A percentile compares a stretch with the other conserved stretches of the same genome.
Conservation (phyloP, 208 protist genomes). For the Endotrypanum monterogeii region DNA sequence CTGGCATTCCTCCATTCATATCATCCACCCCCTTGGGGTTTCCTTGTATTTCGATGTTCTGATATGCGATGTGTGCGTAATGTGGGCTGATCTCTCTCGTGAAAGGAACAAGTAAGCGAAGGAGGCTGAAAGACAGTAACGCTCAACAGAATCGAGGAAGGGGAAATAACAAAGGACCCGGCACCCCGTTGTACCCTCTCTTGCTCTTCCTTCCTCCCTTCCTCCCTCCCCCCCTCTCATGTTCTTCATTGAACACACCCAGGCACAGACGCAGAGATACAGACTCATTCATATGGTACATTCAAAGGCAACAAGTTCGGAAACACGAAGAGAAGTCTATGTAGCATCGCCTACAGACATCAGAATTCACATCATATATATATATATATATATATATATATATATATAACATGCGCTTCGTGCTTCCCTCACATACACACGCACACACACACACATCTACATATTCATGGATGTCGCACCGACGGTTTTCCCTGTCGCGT, state of each 20-base stretch:
- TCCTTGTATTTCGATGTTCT: background rate
- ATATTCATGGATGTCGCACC: constrained; percentile 91
- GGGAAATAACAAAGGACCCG: background rate
- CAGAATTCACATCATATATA: no score
- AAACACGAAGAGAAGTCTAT: constrained; percentile 3
- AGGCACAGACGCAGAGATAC: background rate
- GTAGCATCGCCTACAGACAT: no score
- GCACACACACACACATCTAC: constrained; percentile 35
- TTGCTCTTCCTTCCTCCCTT: background rate
- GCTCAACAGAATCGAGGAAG: background rate
- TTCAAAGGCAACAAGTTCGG: no score
- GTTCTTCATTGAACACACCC: background rate
- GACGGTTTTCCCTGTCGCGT: constrained; percentile 34
- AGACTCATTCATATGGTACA: no score
- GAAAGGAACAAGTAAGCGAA: background rate
- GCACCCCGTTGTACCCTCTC: no score
- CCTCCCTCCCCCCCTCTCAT: no score
- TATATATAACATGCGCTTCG: no score
- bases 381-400: no score
- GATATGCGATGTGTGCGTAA: background rate
- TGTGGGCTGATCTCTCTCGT: background rate
- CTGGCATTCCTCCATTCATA: background rate
- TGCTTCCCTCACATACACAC: background rate
- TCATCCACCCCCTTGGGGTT: background rate
- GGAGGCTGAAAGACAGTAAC: background rate